These are phyloP conservation scores for Lactarius pseudohatsudake DNA, from an alignment of 768 basidiomycete species.

Conservation along the genomic window DNA sequence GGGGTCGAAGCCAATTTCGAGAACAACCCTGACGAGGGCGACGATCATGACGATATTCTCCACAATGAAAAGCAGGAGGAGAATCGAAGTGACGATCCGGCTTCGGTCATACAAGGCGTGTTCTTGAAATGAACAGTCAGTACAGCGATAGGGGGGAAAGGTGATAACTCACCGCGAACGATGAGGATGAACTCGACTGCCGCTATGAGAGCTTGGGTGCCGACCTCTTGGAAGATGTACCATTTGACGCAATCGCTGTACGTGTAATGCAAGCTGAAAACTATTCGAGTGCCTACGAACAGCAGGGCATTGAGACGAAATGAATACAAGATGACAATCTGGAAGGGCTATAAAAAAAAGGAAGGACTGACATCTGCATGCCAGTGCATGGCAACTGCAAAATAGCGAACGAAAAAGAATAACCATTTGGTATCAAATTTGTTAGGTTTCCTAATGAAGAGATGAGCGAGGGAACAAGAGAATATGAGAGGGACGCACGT, in stretches of 20 bases:
- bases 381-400: conserved; percentile 25
- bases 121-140: conserved; percentile 6
- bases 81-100: conserved; percentile 3
- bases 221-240: conserved; percentile 23
- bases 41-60: conserved; percentile 24
- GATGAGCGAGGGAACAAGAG: neutral
- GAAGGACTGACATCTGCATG: conserved; percentile 22
- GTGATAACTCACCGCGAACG: conserved; percentile 31
- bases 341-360: neutral
- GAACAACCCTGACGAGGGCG: conserved; percentile 19
- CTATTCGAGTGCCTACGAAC: conserved; percentile 20
- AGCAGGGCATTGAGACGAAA: conserved; percentile 14
- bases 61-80: conserved; percentile 13
- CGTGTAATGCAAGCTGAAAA: conserved; percentile 28
- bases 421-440: conserved; percentile 35
- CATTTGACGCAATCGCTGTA: conserved; percentile 26
- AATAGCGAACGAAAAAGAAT: conserved; percentile 28
- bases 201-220: conserved; percentile 27
- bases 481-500: conserved; percentile 30
- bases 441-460: conserved; percentile 30
- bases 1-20: conserved; percentile 14
- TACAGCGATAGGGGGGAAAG: neutral
- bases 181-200: conserved; percentile 32
- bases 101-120: conserved; percentile 28
- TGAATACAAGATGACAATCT: neutral